Conservation (phyloP, 164 flowering plant genomes). For the Houttuynia cordata region DNA sequence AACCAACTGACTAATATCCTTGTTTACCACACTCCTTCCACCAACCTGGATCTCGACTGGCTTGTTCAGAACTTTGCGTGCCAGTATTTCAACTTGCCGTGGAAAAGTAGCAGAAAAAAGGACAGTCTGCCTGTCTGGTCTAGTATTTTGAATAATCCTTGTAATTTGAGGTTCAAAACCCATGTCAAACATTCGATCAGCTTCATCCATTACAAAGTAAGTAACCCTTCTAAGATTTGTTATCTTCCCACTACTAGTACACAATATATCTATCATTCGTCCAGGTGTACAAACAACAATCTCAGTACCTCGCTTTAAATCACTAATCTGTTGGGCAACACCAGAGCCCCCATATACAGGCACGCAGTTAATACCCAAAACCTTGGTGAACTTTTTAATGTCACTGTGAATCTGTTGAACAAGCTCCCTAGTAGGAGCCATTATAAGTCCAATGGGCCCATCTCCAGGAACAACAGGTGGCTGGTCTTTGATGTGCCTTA, state of each 20-base stretch:
- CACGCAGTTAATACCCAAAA: slow-evolving; percentile 62
- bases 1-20: slow-evolving; percentile 79
- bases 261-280: slow-evolving; percentile 94
- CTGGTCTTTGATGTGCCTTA: slow-evolving; percentile 98
- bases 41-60: slow-evolving; percentile 96
- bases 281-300: slow-evolving; percentile 98
- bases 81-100: slow-evolving; percentile 88
- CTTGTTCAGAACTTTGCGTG: slow-evolving; percentile 71
- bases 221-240: slow-evolving; percentile 86
- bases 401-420: slow-evolving; percentile 95
- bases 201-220: slow-evolving; percentile 93
- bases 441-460: slow-evolving; percentile 90
- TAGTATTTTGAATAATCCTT: slow-evolving; percentile 81
- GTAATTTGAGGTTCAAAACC: slow-evolving; percentile 99
- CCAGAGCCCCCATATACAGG: slow-evolving; percentile 98
- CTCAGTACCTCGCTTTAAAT: slow-evolving; percentile 82
- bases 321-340: slow-evolving; percentile 98
- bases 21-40: slow-evolving; percentile 97
- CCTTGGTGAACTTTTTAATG: slow-evolving; percentile 77
- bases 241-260: slow-evolving; percentile 87
- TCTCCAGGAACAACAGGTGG: slow-evolving; percentile 82
- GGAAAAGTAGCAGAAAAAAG: slow-evolving; percentile 98
- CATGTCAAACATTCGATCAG: slow-evolving; percentile 99
- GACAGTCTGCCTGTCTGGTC: slow-evolving; percentile 91
- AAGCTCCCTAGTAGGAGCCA: slow-evolving; percentile 98